Evolutionary conservation across 2,329 filamentous ascomycete species (phyloP).

Genomic region (Colletotrichum trifolii): DNA sequence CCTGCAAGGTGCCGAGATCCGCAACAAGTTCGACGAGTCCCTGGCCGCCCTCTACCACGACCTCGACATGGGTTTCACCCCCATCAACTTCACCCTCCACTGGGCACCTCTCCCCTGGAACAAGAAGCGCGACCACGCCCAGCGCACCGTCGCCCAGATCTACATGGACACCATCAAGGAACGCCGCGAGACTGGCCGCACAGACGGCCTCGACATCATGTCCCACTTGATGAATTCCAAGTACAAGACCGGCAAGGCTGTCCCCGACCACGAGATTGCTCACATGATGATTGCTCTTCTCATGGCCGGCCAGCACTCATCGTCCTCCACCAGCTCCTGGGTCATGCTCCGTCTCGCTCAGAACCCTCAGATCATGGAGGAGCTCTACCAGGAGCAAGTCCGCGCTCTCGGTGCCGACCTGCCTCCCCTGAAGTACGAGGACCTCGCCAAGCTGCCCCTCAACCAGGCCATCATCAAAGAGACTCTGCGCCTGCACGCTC

Average conservation of each 20-base stretch:
- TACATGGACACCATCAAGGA: constrained; percentile 86
- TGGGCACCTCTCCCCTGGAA: constrained; percentile 93
- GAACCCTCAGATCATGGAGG: constrained; percentile 80
- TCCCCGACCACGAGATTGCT: constrained; percentile 87
- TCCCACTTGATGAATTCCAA: constrained; percentile 87
- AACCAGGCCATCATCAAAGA: constrained; percentile 90
- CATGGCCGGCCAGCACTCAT: constrained; percentile 93
- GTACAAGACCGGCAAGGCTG: constrained; percentile 83
- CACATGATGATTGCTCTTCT: constrained; percentile 95
- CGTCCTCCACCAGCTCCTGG: constrained; percentile 86
- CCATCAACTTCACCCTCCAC: constrained; percentile 90
- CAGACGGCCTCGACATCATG: constrained; percentile 80
- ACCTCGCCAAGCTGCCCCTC: constrained; percentile 81
- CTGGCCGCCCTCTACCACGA: constrained; percentile 89
- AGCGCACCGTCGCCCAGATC: constrained; percentile 81
- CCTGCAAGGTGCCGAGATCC: constrained; percentile 86
- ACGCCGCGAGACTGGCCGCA: constrained; percentile 66
- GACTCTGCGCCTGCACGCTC: constrained; percentile 88
- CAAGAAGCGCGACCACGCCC: constrained; percentile 81
- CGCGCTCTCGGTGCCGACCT: constrained; percentile 78
- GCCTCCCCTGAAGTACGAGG: constrained; percentile 80
- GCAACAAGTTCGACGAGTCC: constrained; percentile 80
- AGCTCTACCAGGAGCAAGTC: constrained; percentile 86
- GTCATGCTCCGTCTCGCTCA: constrained; percentile 84
- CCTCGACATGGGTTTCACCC: constrained; percentile 88